These are phyloP conservation scores for Tillandsia leiboldiana DNA, from an alignment of 176 grass and related monocot species.

Conservation along the genomic window DNA sequence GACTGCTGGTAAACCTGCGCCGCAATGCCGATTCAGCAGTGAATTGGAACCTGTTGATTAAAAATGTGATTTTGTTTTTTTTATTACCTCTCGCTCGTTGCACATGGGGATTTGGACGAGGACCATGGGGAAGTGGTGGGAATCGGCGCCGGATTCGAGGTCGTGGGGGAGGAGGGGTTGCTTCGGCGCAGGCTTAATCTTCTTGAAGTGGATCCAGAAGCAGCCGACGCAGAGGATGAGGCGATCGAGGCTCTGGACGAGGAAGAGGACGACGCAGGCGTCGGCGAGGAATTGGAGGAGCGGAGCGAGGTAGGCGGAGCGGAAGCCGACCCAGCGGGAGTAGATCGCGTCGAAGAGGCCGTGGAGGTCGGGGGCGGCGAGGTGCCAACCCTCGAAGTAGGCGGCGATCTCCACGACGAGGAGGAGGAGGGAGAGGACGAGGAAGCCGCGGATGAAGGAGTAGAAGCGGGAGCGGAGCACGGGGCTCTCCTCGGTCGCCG, in stretches of 20 bases:
- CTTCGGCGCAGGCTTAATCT: constrained; percentile 67
- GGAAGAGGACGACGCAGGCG: constrained; percentile 83
- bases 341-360: constrained; percentile 56
- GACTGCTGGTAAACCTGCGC: constrained; percentile 93
- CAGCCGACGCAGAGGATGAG: constrained; percentile 80
- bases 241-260: constrained; percentile 89
- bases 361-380: constrained; percentile 34
- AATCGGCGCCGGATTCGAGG: constrained; percentile 45
- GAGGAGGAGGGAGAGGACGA: constrained; percentile 60
- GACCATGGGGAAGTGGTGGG: constrained; percentile 75
- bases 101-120: constrained; percentile 99
- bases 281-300: constrained; percentile 80
- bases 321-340: constrained; percentile 63
- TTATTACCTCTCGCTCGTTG: constrained; percentile 91
- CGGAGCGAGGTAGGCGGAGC: constrained; percentile 70
- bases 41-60: no score
- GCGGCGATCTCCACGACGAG: constrained; percentile 60
- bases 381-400: constrained; percentile 59
- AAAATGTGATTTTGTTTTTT: no score
- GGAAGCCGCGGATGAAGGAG: constrained; percentile 67
- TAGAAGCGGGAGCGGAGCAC: constrained; percentile 70
- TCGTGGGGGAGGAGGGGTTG: constrained; percentile 26
- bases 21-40: no score
- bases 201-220: constrained; percentile 81
- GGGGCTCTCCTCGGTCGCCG: constrained; percentile 47